Evolutionary conservation across 2,329 filamentous ascomycete genomes (phyloP), one percentile per base, ranked within the genome.

Genomic region (Hysterium pulicare): DNA sequence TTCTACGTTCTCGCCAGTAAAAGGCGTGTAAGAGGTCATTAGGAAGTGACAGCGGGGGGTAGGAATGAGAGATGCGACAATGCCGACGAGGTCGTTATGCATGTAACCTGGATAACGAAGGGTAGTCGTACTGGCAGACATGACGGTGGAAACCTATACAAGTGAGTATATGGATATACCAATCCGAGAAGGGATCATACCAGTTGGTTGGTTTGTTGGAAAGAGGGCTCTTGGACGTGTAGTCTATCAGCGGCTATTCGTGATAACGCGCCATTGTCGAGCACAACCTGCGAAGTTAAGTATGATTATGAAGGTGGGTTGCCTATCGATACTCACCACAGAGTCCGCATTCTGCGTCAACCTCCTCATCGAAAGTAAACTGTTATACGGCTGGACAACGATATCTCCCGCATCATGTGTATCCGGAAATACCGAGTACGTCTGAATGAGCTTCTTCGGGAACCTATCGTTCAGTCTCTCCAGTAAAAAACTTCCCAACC

Each of bases 41-140:
- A 98, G 77, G 79, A 98, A 98, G 72, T 98, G 94, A 64, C 90
- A 95, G 55, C 93, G 84, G 8, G 93, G 94, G 0, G 91, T 98
- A 2, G 93, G 93, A 48, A 98, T 97, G 32, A 98, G 78, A 16
- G 90, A 95, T 19, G 94, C 93, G 44, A 98, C 79, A 57, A 98
- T 97, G 68, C 91, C 93, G 61, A 95, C 90, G 13, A 98, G 84
- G 64, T 98, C 93, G 68, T 98, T 98, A 75, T 98, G 93, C 93
- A 98, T 98, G 71, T 98, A 98, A 30, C 93, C 93, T 1, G 93
- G 93, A 66, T 98, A 98, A 62, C 93, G 82, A 38, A 98, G 81
- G 2, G 94, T 96, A 8, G 91, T 97, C 3, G 93, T 98, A 62
- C 89, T 94, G 30, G 93, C 93, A 26, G 90, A 96, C 93, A 98